A percentile compares a stretch with the other conserved stretches of the same genome.
These are phyloP conservation scores for Oryza glaberrima DNA, from an alignment of 176 grass and related monocot species.

Conservation along the genomic window DNA sequence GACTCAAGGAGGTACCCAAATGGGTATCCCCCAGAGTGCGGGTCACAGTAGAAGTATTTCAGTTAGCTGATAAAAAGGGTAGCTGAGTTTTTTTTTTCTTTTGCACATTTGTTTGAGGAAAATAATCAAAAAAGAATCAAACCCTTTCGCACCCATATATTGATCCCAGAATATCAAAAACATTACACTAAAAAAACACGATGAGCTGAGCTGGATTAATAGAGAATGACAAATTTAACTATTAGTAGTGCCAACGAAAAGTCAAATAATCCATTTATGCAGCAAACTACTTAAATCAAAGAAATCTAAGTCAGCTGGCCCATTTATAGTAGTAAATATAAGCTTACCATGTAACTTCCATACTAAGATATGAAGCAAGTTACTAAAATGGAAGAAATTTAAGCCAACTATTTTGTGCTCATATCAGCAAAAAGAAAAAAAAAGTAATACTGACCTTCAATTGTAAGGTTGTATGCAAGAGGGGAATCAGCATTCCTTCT, in stretches of 20 bases:
- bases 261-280: not conserved
- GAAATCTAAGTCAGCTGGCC: not conserved
- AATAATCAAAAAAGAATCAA: not conserved
- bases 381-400: not conserved
- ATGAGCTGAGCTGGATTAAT: not conserved
- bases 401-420: not conserved
- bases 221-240: not conserved
- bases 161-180: not conserved
- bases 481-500: not conserved
- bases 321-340: not conserved
- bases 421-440: not conserved
- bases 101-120: not conserved
- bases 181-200: not conserved
- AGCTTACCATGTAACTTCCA: not conserved
- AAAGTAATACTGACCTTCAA: not conserved
- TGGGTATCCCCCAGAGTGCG: conserved; percentile 44
- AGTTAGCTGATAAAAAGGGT: not conserved
- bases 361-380: not conserved
- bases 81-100: conserved; percentile 2
- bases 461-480: not conserved
- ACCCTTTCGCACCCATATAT: not conserved
- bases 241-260: not conserved
- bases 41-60: conserved; percentile 25
- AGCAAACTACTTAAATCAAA: not conserved
- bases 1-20: conserved; percentile 53